These are phyloP conservation scores for Cantharellus anzutake DNA, from an alignment of 768 basidiomycete genomes.

Conservation along the genomic window DNA sequence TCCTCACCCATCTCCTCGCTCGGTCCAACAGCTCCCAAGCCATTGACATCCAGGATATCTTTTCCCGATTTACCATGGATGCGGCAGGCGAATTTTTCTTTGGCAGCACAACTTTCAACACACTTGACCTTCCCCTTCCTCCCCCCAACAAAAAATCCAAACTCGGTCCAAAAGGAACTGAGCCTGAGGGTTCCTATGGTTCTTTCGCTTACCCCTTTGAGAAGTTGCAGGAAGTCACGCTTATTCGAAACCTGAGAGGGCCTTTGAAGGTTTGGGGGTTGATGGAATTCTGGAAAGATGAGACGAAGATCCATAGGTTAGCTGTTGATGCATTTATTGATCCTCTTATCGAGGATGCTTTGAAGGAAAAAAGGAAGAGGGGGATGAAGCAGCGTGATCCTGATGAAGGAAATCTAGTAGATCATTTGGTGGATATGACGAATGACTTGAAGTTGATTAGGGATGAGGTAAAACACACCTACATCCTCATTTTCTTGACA, in stretches of 20 bases:
- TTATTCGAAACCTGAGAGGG: neutral
- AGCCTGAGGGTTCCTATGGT: neutral
- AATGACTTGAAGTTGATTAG: too few relatives aligned
- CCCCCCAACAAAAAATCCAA: neutral
- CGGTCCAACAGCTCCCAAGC: slow-evolving; percentile 12
- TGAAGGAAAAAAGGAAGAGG: neutral
- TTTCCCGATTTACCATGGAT: slow-evolving; percentile 6
- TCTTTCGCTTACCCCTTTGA: slow-evolving; percentile 7
- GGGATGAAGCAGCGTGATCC: neutral
- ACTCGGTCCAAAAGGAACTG: neutral
- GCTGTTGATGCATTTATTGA: slow-evolving; percentile 1
- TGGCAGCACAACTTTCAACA: slow-evolving; percentile 1
- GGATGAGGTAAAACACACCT: too few relatives aligned
- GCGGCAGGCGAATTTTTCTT: slow-evolving; percentile 2
- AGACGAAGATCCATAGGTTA: neutral
- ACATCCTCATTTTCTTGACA: too few relatives aligned
- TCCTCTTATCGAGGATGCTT: neutral
- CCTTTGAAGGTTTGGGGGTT: neutral
- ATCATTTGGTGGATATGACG: neutral
- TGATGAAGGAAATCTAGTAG: slow-evolving; percentile 1
- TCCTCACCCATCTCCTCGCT: slow-evolving; percentile 10
- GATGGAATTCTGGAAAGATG: slow-evolving; percentile 3
- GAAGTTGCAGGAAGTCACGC: neutral
- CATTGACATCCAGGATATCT: slow-evolving; percentile 7
- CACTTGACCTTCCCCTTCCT: slow-evolving; percentile 2